Evolutionary conservation across 768 basidiomycete genomes (phyloP), one percentile per base, ranked within the genome.

Genomic region (Naganishia kalamii): DNA sequence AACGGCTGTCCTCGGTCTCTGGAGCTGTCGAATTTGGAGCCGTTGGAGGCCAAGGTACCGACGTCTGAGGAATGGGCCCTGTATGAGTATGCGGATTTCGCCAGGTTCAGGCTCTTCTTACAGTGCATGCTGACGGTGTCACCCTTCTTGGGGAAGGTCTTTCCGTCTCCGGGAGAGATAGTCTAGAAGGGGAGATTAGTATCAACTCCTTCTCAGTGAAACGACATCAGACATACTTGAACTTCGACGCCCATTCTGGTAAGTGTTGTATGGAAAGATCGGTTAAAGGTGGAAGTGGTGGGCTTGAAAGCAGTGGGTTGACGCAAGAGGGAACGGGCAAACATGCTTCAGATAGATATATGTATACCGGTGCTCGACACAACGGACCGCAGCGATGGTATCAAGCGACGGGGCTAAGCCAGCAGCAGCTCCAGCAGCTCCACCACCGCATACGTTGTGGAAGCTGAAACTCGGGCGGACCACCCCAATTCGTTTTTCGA

Each of bases 21-120:
- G 68, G 74, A 75, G n/a, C 74, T 75, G 69, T 78, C 76, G 67
- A 78, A 78, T 67, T 76, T 76, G 71, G 73, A 74, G 17, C 76
- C 76, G 68, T 78, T 75, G 66, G 61, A 63, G 32, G 69, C 71
- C 62, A 78, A 72, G 65, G 76, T 78, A 50, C 76, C 76, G 66
- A 75, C 74, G 75, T 78, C 76, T 77, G 30, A 10, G 32, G 5
- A n/a, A 21, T 17, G 12, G 33, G 21, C 11, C 49, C 30, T n/a
- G 7, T 37, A 35, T 23, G 25, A 37, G 27, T n/a, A 7, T 4
- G 21, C 10, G 29, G 0, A 33, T 30, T 7, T 29, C 2, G 48
- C 23, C 4, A 4, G 17, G 57, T 25, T 23, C 15, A 47, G 11
- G 32, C 15, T 50, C 17, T 3, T 68, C 72, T 65, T 30, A 77